Percentiles rank a stretch among this genome's conserved stretches.
Evolutionary conservation across 352 stramenopile species (phyloP).

Genomic region (Pythium aquatile): DNA sequence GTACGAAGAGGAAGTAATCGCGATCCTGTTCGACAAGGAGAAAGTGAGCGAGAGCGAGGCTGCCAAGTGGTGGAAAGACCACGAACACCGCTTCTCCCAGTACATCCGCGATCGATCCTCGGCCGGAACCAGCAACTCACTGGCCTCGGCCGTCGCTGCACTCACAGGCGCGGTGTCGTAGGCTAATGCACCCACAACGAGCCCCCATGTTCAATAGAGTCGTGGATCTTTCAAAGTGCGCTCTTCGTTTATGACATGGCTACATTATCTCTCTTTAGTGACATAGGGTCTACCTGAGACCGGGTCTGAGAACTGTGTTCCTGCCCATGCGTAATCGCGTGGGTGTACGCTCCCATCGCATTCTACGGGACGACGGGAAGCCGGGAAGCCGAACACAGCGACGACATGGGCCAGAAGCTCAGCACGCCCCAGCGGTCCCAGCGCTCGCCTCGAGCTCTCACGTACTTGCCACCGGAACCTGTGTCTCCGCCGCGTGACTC

Average conservation of each 20-base stretch:
- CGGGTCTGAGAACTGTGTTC: not conserved
- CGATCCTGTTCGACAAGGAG: slow-evolving; percentile 82
- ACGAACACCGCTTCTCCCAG: slow-evolving; percentile 61
- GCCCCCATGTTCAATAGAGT: no score
- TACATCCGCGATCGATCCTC: slow-evolving; percentile 19
- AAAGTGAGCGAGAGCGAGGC: slow-evolving; percentile 77
- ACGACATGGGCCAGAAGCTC: slow-evolving; percentile 12
- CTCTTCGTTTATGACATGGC: not conserved
- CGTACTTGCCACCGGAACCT: not conserved
- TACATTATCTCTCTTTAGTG: slow-evolving; percentile 6
- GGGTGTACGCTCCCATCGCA: not conserved
- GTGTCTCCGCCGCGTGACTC: not conserved
- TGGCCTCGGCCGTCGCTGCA: slow-evolving; percentile 16
- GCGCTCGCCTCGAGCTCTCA: not conserved
- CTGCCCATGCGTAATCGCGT: no score
- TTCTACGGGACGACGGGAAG: not conserved
- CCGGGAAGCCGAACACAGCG: not conserved
- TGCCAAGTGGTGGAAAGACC: slow-evolving; percentile 66
- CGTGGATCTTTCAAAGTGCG: not conserved
- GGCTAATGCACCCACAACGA: no score
- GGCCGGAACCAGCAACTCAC: not conserved
- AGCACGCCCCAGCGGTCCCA: not conserved
- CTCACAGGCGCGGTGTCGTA: no score
- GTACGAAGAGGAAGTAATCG: slow-evolving; percentile 76
- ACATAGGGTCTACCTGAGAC: not conserved